Evolutionary conservation across 1,284 basidiomycete species (phyloP), one percentile per base, ranked within the genome.

Genomic region (Melampsora larici-populina): DNA sequence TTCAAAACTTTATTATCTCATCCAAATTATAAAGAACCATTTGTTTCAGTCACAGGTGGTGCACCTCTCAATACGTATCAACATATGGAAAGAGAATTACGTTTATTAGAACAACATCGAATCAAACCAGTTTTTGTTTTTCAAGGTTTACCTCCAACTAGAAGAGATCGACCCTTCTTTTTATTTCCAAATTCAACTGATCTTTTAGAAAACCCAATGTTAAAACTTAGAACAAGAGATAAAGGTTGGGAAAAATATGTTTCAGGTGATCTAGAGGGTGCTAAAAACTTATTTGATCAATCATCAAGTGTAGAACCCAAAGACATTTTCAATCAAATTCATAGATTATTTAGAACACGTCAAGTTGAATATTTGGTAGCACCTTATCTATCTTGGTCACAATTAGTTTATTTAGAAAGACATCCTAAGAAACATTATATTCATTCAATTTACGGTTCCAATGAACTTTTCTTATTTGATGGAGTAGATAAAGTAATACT

Each of bases 111-210:
- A 87, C 91, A 91, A 85, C 87, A 91, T 64, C 90, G 89, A 80
- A 96, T 99, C 87, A 97, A 97, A 84, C 97, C 96, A 33, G 93
- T 99, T 48, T 97, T 99, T 83, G 93, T 99, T 69, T 97, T 99
- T 85, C 89, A 92, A 60, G 96, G 96, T 18, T 86, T 97, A 51
- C 84, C 87, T 89, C 17, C 76, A 33, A 60, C 69, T 17, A 51
- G 69, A 31, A 63, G 76, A 55, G 76, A 78, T 71, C 58, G 76
- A 9, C 81, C 78, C 1, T 72, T 71, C 74, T 70, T 70, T 60
- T 66, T 65, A 43, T 63, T 70, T n/a, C 76, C 68, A 29, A 78
- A 78, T 66, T 65, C 74, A 17, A 78, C 76, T 46, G 60, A 71
- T 43, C 60, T 78, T 26, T 60, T 68, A 15, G 71, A 79, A 13